These are phyloP conservation scores for Nicotiana rustica DNA, from an alignment of 305 asterid species.

Conservation along the genomic window DNA sequence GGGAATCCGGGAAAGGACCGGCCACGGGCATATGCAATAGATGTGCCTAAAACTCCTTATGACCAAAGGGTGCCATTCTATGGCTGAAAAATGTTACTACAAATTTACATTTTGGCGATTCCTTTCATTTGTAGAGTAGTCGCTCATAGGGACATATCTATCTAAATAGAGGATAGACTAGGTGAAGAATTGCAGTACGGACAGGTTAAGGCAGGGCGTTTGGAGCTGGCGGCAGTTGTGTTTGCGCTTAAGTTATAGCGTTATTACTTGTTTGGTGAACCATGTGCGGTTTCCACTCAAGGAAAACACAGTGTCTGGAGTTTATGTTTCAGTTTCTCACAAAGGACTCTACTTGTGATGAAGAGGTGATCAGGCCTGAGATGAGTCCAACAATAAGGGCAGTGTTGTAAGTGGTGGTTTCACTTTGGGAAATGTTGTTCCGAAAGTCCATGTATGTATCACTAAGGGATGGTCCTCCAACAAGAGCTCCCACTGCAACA, in stretches of 20 bases:
- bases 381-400: constrained; percentile 67
- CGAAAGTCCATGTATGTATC: constrained; percentile 63
- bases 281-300: too few relatives aligned
- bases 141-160: neutral
- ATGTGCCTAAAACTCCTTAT: neutral
- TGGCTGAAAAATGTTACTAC: too few relatives aligned
- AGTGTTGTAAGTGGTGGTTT: constrained; percentile 67
- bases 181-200: too few relatives aligned
- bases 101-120: neutral
- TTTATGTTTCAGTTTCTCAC: neutral
- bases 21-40: neutral
- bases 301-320: neutral
- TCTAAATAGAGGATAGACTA: neutral
- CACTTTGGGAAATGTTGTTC: constrained; percentile 59
- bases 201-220: too few relatives aligned
- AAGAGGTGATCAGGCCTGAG: constrained; percentile 60
- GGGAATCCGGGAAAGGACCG: too few relatives aligned
- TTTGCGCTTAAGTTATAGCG: too few relatives aligned
- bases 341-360: constrained; percentile 52
- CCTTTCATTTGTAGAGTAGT: neutral
- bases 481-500: constrained; percentile 66
- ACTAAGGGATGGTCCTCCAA: constrained; percentile 71
- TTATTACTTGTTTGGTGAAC: too few relatives aligned
- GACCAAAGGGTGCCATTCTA: neutral
- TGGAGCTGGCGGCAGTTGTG: too few relatives aligned